These are phyloP conservation scores for Scenedesmus sp. DNA, from an alignment of 163 green algal species.

Conservation along the genomic window DNA sequence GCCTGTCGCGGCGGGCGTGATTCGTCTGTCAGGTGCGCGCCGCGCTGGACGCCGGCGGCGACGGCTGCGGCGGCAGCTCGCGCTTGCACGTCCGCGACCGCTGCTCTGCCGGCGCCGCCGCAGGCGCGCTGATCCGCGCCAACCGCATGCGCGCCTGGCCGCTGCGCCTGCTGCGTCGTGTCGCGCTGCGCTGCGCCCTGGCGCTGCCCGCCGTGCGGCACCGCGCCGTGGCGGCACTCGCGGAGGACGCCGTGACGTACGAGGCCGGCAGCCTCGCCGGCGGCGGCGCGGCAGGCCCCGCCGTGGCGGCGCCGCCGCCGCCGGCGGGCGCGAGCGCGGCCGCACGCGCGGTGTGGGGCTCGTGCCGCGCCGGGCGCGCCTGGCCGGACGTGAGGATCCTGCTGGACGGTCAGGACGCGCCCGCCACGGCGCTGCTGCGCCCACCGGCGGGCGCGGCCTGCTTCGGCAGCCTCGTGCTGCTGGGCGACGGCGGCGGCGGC, in stretches of 20 bases:
- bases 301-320: neutral
- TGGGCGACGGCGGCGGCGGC: neutral
- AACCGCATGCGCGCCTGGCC: constrained; percentile 16
- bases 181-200: neutral
- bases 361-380: constrained; percentile 1
- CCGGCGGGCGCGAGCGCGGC: neutral
- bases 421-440: constrained; percentile 15
- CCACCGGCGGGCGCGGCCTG: neutral
- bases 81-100: too few relatives aligned
- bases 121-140: constrained; percentile 19
- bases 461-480: constrained; percentile 21
- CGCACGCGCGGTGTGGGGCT: constrained; percentile 5
- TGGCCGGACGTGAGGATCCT: constrained; percentile 21
- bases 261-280: constrained; percentile 21
- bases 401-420: neutral
- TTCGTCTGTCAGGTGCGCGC: constrained; percentile 23
- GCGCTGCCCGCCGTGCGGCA: neutral
- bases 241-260: constrained; percentile 20
- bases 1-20: constrained; percentile 15
- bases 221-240: neutral
- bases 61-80: neutral
- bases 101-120: neutral
- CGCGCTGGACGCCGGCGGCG: too few relatives aligned
- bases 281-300: neutral
- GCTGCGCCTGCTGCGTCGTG: neutral